Conservation (phyloP, 2,329 filamentous ascomycete species). For the Cercospora berteroae region DNA sequence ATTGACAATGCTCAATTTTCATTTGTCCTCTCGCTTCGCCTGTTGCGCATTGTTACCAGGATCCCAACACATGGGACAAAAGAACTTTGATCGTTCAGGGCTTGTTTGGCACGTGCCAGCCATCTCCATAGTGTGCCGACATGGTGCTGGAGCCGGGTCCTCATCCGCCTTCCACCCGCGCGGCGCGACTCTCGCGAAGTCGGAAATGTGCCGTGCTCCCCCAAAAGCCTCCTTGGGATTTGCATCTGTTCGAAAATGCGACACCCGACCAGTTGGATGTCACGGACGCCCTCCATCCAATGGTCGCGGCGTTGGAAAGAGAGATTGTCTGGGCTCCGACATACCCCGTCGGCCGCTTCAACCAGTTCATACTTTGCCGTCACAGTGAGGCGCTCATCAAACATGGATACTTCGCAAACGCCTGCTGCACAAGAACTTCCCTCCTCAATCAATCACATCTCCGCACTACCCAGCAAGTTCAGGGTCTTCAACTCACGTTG, state of each 20-base stretch:
- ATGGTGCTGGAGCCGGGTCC: neutral
- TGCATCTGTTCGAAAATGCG: neutral
- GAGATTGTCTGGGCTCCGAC: neutral
- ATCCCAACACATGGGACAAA: neutral
- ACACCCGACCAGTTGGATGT: neutral
- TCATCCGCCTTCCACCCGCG: conserved; percentile 12
- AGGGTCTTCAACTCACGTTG: conserved; percentile 1
- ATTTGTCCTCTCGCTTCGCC: conserved; percentile 1
- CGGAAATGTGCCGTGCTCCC: conserved; percentile 12
- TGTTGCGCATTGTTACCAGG: neutral
- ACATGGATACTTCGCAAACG: neutral
- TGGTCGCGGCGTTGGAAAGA: neutral
- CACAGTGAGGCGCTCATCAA: neutral
- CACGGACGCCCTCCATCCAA: neutral
- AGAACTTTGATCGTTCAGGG: conserved; percentile 1
- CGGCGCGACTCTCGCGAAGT: conserved; percentile 8
- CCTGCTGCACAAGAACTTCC: neutral
- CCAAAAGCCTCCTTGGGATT: neutral
- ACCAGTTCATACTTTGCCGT: neutral
- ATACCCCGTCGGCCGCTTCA: neutral
- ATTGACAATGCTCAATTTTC: neutral
- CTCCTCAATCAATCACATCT: neutral
- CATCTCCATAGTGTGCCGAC: neutral
- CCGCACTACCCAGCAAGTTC: neutral
- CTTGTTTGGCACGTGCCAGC: neutral